Conservation (phyloP, 2,329 filamentous ascomycete genomes). For the Fusarium sp. region DNA sequence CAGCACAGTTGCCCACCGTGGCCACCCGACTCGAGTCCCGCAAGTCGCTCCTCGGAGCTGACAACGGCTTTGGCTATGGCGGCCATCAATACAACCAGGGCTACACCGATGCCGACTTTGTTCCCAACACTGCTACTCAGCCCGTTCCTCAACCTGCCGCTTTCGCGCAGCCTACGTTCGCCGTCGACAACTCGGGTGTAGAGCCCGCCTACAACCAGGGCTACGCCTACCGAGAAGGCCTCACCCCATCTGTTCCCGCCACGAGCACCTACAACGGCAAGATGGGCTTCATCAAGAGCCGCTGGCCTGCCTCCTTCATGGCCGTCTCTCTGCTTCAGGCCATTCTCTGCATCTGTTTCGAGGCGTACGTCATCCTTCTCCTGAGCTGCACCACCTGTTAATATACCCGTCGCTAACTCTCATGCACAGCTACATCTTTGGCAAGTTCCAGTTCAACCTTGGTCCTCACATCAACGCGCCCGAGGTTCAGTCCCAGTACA, state of each 20-base stretch:
- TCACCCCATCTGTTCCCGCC: constrained; percentile 53
- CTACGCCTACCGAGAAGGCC: constrained; percentile 57
- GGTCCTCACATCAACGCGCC: constrained; percentile 57
- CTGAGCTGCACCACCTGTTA: background rate
- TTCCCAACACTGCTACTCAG: constrained; percentile 36
- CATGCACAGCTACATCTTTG: constrained; percentile 84
- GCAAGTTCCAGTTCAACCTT: constrained; percentile 81
- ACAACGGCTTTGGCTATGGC: constrained; percentile 57
- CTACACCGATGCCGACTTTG: constrained; percentile 47
- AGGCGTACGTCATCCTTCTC: constrained; percentile 76
- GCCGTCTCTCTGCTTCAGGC: constrained; percentile 82
- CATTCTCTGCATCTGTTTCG: constrained; percentile 84
- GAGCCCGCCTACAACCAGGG: constrained; percentile 54
- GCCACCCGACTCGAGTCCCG: constrained; percentile 59
- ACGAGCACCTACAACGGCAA: constrained; percentile 51
- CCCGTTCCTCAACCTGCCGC: constrained; percentile 41
- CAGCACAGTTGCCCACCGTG: constrained; percentile 54
- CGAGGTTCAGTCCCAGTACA: constrained; percentile 67
- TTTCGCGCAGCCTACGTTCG: constrained; percentile 49
- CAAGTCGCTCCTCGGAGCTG: constrained; percentile 58
- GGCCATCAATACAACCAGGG: constrained; percentile 53
- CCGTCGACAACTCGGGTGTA: constrained; percentile 48
- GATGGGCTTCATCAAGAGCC: constrained; percentile 84
- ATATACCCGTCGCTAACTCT: constrained; percentile 35
- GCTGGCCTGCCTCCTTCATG: constrained; percentile 92